Base-by-base conservation (phyloP, 129 eudicot species). In the Oenanthe sinensis region DNA sequence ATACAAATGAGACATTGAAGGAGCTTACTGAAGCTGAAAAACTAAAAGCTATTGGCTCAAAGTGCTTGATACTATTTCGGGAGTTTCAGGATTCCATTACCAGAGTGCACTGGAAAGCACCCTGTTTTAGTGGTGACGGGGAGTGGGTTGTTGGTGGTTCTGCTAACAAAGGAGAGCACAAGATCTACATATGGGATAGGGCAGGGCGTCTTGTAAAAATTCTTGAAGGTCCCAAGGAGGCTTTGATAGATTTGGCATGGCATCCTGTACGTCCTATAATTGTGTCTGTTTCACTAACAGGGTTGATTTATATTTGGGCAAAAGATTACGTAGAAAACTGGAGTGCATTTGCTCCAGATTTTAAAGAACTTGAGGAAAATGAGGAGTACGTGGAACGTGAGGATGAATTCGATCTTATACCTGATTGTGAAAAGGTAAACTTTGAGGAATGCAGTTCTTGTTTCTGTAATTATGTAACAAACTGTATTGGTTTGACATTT, bases 271-370 rank as follows among this genome's bases (percentile, higher is more conserved):
- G 85, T 80, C 99, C 99, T 5, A 85, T 95, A 68, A 94, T 95
- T 28, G 91, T 90, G 68, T 95, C 99, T 12, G 99, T 92, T 55
- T 90, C 99, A n/a, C 76, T 90, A 85, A 82, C 96, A 40, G 99
- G 99, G 37, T 84, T 95, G 81, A 90, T 89, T 75, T 95, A 95
- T 78, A 92, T 95, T 16, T 95, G 99, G 99, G 99, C 99, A 22
- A 95, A 95, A 87, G 99, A 95, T 54, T 95, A 91, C 62, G 89
- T 96, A 1, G 99, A 95, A 83, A 95, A 95, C 79, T 95, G 99
- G 99, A 95, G 99, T 80, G 99, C 99, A 1, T 95, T 95, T 88
- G 99, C 99, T 79, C 99, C 99, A 0, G 99, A 95, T 85, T 95
- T 95, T 76, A 92, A 92, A 81, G 99, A 95, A 88, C 99, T 95